phyloP scores from a whole-genome alignment of 257 asterid genomes.

The Solanum clarkiae region DNA sequence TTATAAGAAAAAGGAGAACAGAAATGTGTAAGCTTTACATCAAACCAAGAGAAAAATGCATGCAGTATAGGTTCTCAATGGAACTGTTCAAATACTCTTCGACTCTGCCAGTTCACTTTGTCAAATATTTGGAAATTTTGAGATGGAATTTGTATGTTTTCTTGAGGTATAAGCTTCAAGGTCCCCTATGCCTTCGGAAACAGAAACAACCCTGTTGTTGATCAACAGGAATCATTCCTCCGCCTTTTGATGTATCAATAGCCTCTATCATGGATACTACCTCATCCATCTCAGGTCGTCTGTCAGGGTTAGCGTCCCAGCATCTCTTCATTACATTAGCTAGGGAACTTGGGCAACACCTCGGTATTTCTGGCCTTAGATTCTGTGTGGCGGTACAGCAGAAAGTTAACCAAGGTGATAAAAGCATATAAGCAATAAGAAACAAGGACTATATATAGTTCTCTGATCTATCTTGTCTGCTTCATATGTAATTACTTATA shows the following conservation, averaged over 20 bases:
- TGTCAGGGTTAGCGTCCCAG: slow-evolving; percentile 87
- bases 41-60: background rate
- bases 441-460: background rate
- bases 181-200: slow-evolving; percentile 57
- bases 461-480: background rate
- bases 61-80: background rate
- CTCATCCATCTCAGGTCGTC: slow-evolving; percentile 91
- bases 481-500: background rate
- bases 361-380: slow-evolving; percentile 81
- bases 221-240: slow-evolving; percentile 84
- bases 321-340: slow-evolving; percentile 75
- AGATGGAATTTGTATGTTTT: background rate
- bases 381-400: slow-evolving; percentile 21
- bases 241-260: slow-evolving; percentile 73
- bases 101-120: background rate
- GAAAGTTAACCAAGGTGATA: background rate
- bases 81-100: background rate
- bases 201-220: slow-evolving; percentile 74
- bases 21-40: background rate
- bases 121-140: background rate
- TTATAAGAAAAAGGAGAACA: background rate
- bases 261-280: slow-evolving; percentile 69
- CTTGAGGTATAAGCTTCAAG: slow-evolving; percentile 10
- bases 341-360: slow-evolving; percentile 76
- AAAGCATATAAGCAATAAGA: background rate